phyloP scores from a whole-genome alignment of 768 basidiomycete genomes.

The Galerina sulciceps region DNA sequence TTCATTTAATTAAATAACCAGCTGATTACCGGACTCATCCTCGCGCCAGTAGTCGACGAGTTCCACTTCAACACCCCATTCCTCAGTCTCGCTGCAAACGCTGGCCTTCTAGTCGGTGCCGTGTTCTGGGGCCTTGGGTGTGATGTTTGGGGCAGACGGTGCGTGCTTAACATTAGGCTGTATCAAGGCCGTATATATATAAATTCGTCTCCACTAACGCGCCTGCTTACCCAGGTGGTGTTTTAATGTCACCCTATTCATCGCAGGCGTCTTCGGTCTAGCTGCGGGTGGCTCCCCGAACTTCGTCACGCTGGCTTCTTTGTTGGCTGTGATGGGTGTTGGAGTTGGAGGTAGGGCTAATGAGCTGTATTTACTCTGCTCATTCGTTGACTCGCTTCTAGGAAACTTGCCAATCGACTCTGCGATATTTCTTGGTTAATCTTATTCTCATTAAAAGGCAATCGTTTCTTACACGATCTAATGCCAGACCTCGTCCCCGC shows the following conservation, averaged over 20 bases:
- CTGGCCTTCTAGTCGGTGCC: conserved; percentile 71
- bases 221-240: conserved; percentile 44
- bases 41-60: conserved; percentile 65
- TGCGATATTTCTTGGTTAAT: conserved; percentile 68
- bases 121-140: conserved; percentile 68
- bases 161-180: conserved; percentile 5
- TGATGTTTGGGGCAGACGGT: conserved; percentile 76
- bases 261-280: conserved; percentile 68
- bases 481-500: conserved; percentile 66
- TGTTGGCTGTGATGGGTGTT: conserved; percentile 63
- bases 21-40: conserved; percentile 69
- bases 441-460: background rate
- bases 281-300: conserved; percentile 65
- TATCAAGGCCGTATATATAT: conserved; percentile 3
- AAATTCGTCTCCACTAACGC: background rate
- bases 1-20: conserved; percentile 18
- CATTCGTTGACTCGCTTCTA: conserved; percentile 9
- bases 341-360: conserved; percentile 60
- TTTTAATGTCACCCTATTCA: conserved; percentile 72
- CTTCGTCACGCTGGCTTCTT: conserved; percentile 51
- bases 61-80: conserved; percentile 64
- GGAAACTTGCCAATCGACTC: conserved; percentile 77
- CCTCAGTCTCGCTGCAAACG: conserved; percentile 67
- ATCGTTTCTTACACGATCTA: background rate
- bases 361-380: background rate